phyloP scores from a whole-genome alignment of 2,329 filamentous ascomycete genomes.

The Diaporthe capsici region DNA sequence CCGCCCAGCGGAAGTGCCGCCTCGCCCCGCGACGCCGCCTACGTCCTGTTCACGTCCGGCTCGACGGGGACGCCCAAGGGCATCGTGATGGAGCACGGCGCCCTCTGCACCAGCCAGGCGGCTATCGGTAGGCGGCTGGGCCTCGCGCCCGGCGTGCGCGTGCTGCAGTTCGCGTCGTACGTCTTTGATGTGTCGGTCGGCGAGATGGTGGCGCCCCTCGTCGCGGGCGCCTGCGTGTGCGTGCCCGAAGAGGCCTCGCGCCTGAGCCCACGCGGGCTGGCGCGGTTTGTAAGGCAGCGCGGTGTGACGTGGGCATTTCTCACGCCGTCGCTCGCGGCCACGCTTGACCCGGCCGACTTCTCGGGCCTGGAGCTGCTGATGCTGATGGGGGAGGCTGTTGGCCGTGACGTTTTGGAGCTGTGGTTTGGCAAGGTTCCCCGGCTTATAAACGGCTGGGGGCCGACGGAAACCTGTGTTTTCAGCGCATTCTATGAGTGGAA shows the following conservation, averaged over 20 bases:
- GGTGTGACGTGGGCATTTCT: constrained; percentile 39
- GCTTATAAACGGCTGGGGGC: constrained; percentile 64
- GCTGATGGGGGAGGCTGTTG: constrained; percentile 66
- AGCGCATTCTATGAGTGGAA: background rate
- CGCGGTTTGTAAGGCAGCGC: constrained; percentile 42
- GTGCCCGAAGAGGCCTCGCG: constrained; percentile 56
- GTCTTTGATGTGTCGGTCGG: constrained; percentile 50
- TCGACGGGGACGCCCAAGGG: constrained; percentile 60
- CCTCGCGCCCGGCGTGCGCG: constrained; percentile 46
- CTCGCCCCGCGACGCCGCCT: constrained; percentile 29
- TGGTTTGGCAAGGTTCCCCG: constrained; percentile 44
- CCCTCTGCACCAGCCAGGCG: constrained; percentile 43
- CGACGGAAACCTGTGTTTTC: constrained; percentile 51
- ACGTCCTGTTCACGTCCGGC: constrained; percentile 36
- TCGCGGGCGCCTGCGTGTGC: constrained; percentile 51
- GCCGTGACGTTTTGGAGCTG: constrained; percentile 62
- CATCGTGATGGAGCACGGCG: constrained; percentile 29
- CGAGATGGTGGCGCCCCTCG: constrained; percentile 42
- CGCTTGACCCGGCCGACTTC: constrained; percentile 33
- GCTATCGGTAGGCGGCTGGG: constrained; percentile 43
- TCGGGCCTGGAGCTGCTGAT: constrained; percentile 29
- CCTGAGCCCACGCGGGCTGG: constrained; percentile 50
- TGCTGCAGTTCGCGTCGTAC: constrained; percentile 52
- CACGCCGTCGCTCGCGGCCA: constrained; percentile 26
- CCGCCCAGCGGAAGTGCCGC: background rate